These are phyloP conservation scores for Saxispiralis lemnorum DNA, from an alignment of 495 filamentous ascomycete genomes.

Conservation along the genomic window DNA sequence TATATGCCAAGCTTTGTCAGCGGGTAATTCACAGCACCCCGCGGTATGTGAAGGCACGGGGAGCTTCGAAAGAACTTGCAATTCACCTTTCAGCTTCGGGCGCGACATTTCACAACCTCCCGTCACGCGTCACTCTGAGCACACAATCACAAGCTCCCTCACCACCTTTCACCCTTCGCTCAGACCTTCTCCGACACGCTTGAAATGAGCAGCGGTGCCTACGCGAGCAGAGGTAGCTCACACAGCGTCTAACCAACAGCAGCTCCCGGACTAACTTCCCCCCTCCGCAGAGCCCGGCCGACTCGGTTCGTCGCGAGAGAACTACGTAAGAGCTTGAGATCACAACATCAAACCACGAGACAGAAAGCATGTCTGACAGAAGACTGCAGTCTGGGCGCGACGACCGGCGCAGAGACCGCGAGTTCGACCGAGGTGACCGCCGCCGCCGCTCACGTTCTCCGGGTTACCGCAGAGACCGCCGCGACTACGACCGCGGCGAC, in stretches of 20 bases:
- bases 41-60: too few relatives aligned
- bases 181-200: background rate
- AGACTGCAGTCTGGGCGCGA: conserved; percentile 16
- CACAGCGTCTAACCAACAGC: conserved; percentile 11
- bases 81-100: too few relatives aligned
- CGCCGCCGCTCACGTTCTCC: conserved; percentile 14
- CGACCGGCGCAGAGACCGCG: conserved; percentile 14
- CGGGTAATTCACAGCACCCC: too few relatives aligned
- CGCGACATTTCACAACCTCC: too few relatives aligned
- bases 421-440: conserved; percentile 3
- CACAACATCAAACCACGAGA: background rate
- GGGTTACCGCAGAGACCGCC: conserved; percentile 22
- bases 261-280: conserved; percentile 9
- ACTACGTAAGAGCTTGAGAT: conserved; percentile 13
- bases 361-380: conserved; percentile 15
- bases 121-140: too few relatives aligned
- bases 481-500: conserved; percentile 53
- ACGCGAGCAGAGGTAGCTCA: conserved; percentile 14
- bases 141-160: too few relatives aligned
- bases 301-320: conserved; percentile 6
- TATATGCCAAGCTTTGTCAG: too few relatives aligned
- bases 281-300: conserved; percentile 7
- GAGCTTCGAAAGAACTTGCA: too few relatives aligned
- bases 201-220: conserved; percentile 8
- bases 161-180: too few relatives aligned